A percentile compares a stretch with the other conserved stretches of the same genome.
Evolutionary conservation across 2,329 filamentous ascomycete genomes (phyloP).

Genomic region (Bipolaris cookei): DNA sequence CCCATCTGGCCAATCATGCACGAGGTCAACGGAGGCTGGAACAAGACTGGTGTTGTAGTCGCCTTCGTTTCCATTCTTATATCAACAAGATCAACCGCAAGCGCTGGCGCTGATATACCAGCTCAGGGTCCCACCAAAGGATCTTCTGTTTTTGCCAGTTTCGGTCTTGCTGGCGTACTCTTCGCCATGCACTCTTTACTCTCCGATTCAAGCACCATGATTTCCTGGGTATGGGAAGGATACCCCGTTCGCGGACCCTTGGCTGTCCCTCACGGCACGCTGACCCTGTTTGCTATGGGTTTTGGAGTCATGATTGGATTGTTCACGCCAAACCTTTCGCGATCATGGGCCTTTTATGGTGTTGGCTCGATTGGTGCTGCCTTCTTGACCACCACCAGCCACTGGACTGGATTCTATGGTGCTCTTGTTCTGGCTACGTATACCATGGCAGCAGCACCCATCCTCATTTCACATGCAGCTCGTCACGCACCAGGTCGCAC

Average conservation of each 20-base stretch:
- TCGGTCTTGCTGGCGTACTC: constrained; percentile 82
- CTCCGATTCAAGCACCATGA: constrained; percentile 98
- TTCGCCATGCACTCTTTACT: constrained; percentile 92
- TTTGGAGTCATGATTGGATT: constrained; percentile 78
- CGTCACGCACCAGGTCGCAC: constrained; percentile 77
- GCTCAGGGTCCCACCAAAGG: constrained; percentile 65
- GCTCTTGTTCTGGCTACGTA: constrained; percentile 78
- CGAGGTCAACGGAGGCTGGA: constrained; percentile 87
- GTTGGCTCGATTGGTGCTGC: constrained; percentile 80
- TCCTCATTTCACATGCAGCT: constrained; percentile 76
- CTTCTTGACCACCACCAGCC: constrained; percentile 73
- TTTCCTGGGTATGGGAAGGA: constrained; percentile 97
- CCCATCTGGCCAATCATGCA: constrained; percentile 97
- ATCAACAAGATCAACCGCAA: constrained; percentile 70
- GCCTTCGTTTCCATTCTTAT: constrained; percentile 77
- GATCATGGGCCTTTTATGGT: constrained; percentile 80
- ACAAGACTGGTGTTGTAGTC: constrained; percentile 78
- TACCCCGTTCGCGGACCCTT: constrained; percentile 89
- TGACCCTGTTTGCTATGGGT: constrained; percentile 87
- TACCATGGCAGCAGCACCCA: constrained; percentile 77
- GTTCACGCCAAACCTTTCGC: constrained; percentile 71
- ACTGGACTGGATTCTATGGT: constrained; percentile 92
- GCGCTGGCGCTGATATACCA: constrained; percentile 54
- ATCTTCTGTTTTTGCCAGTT: constrained; percentile 72
- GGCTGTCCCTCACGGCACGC: constrained; percentile 85